Evolutionary conservation across 345 rosid species (phyloP), one percentile per base, ranked within the genome.

Genomic region (Acer yangbiense): DNA sequence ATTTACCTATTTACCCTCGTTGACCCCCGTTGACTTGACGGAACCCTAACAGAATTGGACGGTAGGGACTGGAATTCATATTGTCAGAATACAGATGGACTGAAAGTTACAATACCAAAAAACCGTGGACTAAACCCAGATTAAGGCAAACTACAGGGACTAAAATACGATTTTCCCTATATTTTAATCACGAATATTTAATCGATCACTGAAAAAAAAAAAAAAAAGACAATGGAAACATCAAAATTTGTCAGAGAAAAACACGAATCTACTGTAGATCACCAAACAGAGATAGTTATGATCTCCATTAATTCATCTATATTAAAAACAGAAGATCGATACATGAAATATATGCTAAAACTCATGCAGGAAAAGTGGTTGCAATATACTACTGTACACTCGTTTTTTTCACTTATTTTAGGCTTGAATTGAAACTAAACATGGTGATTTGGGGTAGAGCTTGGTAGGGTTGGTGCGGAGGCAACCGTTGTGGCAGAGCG

Each of bases 381-480:
- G 58, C 58, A 54, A 46, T 41, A 60, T 60, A 60, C 13, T 60
- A 60, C 27, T 41, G 12, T 44, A 61, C 76, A 73, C 2, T 13
- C 41, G 9, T 43, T 43, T 43, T 43, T 29, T 12, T 23, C 54
- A 60, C 68, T 73, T 61, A 73, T 72, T 71, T 17, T 35, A 72
- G 32, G 54, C 6, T 72, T 48, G 58, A 14, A 54, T 11, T 23
- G 8, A 44, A 68, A 1, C 20, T 85, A 91, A 23, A 90, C 97
- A 80, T 77, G 79, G 71, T 35, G 39, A 35, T 25, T 11, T 3
- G 89, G 93, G 21, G 91, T 89, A 35, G 86, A 35, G 2, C 63
- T 74, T 4, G 87, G 84, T 0, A 94, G 89, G 0, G 91, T 86
- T 12, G 89, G 79, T 0, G 86, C 86, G 0, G 91, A 82, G 13